Evolutionary conservation across 495 filamentous ascomycete species (phyloP).

Genomic region (Lophium mytilinum): DNA sequence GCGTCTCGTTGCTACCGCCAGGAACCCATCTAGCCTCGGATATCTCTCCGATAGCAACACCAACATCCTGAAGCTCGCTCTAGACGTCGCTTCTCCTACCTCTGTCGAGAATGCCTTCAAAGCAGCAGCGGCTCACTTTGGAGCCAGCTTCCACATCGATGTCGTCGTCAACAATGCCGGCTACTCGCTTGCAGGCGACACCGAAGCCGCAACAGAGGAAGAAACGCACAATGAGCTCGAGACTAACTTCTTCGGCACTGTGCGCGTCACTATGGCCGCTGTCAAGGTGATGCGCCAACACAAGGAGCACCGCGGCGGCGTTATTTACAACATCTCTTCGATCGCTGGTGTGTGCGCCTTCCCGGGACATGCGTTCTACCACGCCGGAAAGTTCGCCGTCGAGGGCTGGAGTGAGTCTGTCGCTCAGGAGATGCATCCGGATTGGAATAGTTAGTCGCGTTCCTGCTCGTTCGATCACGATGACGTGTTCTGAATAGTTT

Average conservation of each 20-base stretch:
- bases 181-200: conserved; percentile 23
- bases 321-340: conserved; percentile 47
- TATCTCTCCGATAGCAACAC: conserved; percentile 30
- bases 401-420: conserved; percentile 48
- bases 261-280: conserved; percentile 38
- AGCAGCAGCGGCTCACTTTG: conserved; percentile 26
- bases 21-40: conserved; percentile 36
- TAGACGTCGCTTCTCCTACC: conserved; percentile 38
- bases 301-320: conserved; percentile 39
- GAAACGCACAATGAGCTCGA: conserved; percentile 40
- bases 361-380: conserved; percentile 44
- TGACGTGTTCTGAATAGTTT: too few relatives aligned
- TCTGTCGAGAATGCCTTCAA: conserved; percentile 39
- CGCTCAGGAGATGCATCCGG: conserved; percentile 40
- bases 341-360: conserved; percentile 44
- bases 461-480: too few relatives aligned
- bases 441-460: conserved; percentile 36
- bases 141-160: conserved; percentile 36
- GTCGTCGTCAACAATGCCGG: conserved; percentile 53
- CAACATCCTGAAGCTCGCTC: conserved; percentile 38
- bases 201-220: conserved; percentile 23
- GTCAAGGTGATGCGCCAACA: conserved; percentile 42
- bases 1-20: conserved; percentile 38
- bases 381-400: conserved; percentile 34
- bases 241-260: conserved; percentile 48